These are phyloP conservation scores for Citrus reticulata DNA, from an alignment of 345 rosid genomes.

Conservation along the genomic window DNA sequence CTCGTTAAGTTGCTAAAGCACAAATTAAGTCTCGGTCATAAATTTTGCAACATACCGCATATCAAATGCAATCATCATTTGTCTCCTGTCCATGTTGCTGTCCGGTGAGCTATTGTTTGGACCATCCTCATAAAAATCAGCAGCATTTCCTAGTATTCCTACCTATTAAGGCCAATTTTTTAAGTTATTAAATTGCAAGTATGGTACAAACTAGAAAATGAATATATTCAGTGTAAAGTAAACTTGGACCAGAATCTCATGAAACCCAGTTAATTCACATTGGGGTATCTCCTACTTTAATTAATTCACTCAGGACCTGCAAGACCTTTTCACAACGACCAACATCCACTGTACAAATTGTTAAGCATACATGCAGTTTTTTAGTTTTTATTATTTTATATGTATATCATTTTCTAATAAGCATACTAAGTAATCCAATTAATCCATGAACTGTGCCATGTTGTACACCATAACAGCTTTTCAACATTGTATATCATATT, in stretches of 20 bases:
- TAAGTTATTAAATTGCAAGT: constrained; percentile 3
- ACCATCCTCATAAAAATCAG: constrained; percentile 74
- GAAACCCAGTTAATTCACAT: not conserved
- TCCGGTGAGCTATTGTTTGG: constrained; percentile 40
- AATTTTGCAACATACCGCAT: constrained; percentile 54
- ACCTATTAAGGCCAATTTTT: constrained; percentile 40
- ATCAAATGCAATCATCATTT: constrained; percentile 99
- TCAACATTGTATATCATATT: not conserved
- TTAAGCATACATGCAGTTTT: not conserved
- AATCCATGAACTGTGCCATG: not conserved
- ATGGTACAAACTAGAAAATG: not conserved
- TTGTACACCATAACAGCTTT: not conserved
- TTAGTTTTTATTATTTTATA: no score
- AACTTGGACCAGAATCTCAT: not conserved
- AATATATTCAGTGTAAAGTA: not conserved
- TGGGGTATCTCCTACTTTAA: not conserved
- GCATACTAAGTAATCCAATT: not conserved
- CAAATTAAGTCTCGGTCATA: not conserved
- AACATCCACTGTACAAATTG: not conserved
- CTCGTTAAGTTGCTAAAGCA: not conserved
- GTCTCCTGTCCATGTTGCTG: constrained; percentile 56
- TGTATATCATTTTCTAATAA: no score
- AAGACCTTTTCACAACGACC: not conserved
- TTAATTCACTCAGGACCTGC: not conserved
- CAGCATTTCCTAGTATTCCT: constrained; percentile 92